Base-by-base conservation (phyloP, 371 early-diverging fungal genomes). In the Mucor lusitanicus region DNA sequence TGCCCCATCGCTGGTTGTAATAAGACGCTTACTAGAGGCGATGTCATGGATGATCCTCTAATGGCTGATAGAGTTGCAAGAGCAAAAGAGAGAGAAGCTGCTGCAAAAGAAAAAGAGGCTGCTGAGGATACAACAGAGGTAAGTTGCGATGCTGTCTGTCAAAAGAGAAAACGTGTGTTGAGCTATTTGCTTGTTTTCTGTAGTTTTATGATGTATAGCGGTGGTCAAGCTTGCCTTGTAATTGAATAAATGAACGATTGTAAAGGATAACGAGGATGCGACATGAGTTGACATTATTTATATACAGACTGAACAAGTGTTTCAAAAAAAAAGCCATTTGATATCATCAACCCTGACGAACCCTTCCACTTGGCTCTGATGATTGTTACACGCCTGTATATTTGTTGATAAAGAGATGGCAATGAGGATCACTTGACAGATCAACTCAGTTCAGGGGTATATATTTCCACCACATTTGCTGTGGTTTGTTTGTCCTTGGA, bases 1-100 rank as follows among this genome's bases (percentile, higher is more conserved):
- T 81, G 82, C 35, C 82, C 82, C 46, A 69, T 77, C 17, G 65
- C 80, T 25, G 80, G 80, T 54, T 73, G 65, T 53, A 66, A 60
- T 12, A 63, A 23, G 15, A 8, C 4, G 1, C 33, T 66, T 28
- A 28, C 28, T 12, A 53, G 8, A 48, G 6, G 0, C 8, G 37
- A 37, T n/a, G 42, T 75, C 2, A 21, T 44, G 17, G 32, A 59
- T 46, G 70, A 74, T 58, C 54, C 60, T 28, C 7, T 72, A 0
- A 72, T 77, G 74, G 78, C 57, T 39, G 65, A 70, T 19, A 61
- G 67, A 57, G 78, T 77, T 4, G 60, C 30, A 40, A 68, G 73
- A 67, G 72, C 68, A n/a, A 71, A 59, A 35, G 64, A 28, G 15
- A 64, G 54, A 33, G 59, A 17, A 12, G 55, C 56, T 40, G 37